A percentile compares a stretch with the other conserved stretches of the same genome.
These are phyloP conservation scores for Tulasnella sp. DNA, from an alignment of 768 basidiomycete genomes.

Conservation along the genomic window DNA sequence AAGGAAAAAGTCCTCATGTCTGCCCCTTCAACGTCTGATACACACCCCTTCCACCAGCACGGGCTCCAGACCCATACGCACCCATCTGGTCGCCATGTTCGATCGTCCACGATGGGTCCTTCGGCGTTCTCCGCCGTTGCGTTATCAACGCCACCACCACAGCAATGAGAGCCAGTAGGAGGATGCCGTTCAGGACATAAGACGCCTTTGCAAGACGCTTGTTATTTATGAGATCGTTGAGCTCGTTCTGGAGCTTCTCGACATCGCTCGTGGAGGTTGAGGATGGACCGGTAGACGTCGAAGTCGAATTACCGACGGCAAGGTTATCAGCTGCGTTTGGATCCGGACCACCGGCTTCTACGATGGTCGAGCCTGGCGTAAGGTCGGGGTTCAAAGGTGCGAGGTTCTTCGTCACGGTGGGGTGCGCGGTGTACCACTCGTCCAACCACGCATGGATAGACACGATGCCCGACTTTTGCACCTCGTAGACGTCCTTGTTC, in stretches of 20 bases:
- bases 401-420: background rate
- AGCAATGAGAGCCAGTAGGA: background rate
- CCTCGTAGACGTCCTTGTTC: background rate
- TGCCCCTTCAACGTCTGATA: background rate
- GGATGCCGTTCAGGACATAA: background rate
- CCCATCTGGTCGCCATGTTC: background rate
- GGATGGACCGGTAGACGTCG: background rate
- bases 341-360: too few relatives aligned
- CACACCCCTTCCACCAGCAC: background rate
- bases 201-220: background rate
- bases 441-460: constrained; percentile 2
- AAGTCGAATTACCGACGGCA: background rate
- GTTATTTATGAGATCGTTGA: background rate
- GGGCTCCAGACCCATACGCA: background rate
- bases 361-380: background rate
- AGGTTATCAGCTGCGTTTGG: too few relatives aligned
- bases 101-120: background rate
- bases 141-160: background rate
- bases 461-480: background rate
- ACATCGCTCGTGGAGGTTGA: background rate
- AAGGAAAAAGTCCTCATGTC: too few relatives aligned
- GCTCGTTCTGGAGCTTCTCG: background rate
- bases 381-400: too few relatives aligned
- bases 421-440: background rate
- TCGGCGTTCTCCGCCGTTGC: background rate